Base-by-base conservation (phyloP, 179 eudicot genomes). In the Drosera spatulata region DNA sequence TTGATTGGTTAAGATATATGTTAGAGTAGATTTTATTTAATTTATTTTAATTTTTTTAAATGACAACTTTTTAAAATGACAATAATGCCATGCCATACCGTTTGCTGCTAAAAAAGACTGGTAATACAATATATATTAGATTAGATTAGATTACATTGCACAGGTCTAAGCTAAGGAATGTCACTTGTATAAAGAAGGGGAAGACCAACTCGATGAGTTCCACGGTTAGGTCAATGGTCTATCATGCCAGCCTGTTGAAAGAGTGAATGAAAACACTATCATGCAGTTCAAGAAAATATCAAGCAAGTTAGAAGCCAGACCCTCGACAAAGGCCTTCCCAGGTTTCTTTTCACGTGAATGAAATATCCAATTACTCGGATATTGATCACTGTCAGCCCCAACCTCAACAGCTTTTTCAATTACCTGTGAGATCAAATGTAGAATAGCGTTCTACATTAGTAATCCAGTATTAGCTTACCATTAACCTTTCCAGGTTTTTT, bases 311-410 rank as follows among this genome's bases (percentile, higher is more conserved):
- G 85, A 77, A 73, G 76, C 70, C 95, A 70, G 75, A 88, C 96
- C 96, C 80, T 88, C 87, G 68, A 86, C 82, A 73, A 84, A 80
- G 64, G 95, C 88, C 82, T 86, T 78, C 62, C 86, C 95, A 64
- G 86, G 85, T 73, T 85, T 93, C 81, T 86, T 93, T 77, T 93
- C 95, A 50, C 96, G 86, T 59, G 83, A 82, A 77, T 88, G 95
- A 77, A 82, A 82, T 63, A 93, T 86, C 99, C 96, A 93, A 77
- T 66, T 70, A 81, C 76, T 80, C 63, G 96, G 95, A 77, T 74
- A 88, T 78, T 89, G 90, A 73, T 78, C 77, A 75, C 82, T 81
- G 64, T 89, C 91, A 52, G 95, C 96, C 81, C 91, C 91, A 82
- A 84, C 96, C 75, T 80, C 81, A 61, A 85, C 69, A 56, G 86